A percentile compares a stretch with the other conserved stretches of the same genome.
Evolutionary conservation across 176 grass and related monocot genomes (phyloP).

Genomic region (Lolium multiflorum): DNA sequence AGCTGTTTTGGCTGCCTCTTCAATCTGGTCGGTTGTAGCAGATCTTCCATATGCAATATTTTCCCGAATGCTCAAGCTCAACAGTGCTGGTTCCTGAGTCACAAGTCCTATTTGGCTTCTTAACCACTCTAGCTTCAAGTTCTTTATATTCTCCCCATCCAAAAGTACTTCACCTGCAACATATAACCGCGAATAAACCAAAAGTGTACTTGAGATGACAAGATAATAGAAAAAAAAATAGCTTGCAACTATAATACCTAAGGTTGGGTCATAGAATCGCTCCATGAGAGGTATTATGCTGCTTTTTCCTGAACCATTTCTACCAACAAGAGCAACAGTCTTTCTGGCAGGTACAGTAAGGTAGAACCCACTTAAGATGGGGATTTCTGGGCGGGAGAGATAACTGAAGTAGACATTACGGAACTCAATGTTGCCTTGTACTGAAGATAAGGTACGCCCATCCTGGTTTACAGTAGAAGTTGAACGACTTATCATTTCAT

Average conservation of each 20-base stretch:
- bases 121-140: slow-evolving; percentile 87
- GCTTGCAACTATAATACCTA: slow-evolving; percentile 63
- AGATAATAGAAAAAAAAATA: slow-evolving; percentile 33
- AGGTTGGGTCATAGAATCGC: slow-evolving; percentile 97
- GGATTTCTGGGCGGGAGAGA: slow-evolving; percentile 95
- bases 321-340: slow-evolving; percentile 94
- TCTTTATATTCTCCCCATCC: slow-evolving; percentile 99
- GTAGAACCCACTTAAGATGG: slow-evolving; percentile 97
- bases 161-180: slow-evolving; percentile 91
- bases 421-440: slow-evolving; percentile 98
- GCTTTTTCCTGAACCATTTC: slow-evolving; percentile 99
- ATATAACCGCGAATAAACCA: slow-evolving; percentile 27
- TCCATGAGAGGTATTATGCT: slow-evolving; percentile 99
- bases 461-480: slow-evolving; percentile 81
- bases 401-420: slow-evolving; percentile 99
- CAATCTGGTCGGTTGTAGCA: slow-evolving; percentile 91
- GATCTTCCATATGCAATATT: slow-evolving; percentile 97
- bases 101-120: slow-evolving; percentile 99
- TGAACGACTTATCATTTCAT: slow-evolving; percentile 98
- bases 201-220: not conserved
- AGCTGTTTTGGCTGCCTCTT: slow-evolving; percentile 97
- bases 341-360: slow-evolving; percentile 94
- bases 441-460: slow-evolving; percentile 69
- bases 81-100: slow-evolving; percentile 94
- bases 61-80: slow-evolving; percentile 97